phyloP scores from a whole-genome alignment of 2,329 filamentous ascomycete species.

The Ascochyta fabae region DNA sequence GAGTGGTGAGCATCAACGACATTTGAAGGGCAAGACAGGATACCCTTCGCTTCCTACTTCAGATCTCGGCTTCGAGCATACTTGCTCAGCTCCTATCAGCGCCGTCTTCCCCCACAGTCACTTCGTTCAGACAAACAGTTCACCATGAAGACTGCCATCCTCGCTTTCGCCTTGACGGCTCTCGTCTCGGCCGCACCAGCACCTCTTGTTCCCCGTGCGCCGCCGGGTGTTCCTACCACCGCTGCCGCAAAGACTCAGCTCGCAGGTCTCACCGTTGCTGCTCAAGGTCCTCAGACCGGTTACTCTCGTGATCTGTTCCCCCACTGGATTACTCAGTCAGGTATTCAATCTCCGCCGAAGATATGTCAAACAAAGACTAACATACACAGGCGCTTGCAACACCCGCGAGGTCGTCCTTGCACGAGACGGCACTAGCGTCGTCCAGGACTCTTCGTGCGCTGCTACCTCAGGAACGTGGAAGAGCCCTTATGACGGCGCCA shows the following conservation, averaged over 20 bases:
- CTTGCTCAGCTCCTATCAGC: background rate
- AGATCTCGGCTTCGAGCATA: background rate
- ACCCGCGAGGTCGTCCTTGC: conserved; percentile 75
- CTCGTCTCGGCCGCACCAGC: conserved; percentile 39
- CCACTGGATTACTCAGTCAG: conserved; percentile 68
- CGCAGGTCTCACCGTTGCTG: conserved; percentile 62
- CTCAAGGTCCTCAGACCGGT: conserved; percentile 59
- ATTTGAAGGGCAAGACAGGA: conserved; percentile 1
- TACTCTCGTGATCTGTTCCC: conserved; percentile 75
- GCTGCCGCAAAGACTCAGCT: conserved; percentile 65
- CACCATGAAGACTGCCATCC: conserved; percentile 42
- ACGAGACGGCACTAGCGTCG: conserved; percentile 73
- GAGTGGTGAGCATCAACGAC: conserved; percentile 16
- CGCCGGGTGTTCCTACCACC: conserved; percentile 68
- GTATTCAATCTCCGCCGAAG: background rate
- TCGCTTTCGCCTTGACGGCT: conserved; percentile 32
- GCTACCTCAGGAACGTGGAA: conserved; percentile 72
- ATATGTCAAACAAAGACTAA: background rate
- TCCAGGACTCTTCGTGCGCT: conserved; percentile 64
- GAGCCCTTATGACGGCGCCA: conserved; percentile 75
- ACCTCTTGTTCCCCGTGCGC: conserved; percentile 47
- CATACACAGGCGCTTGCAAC: conserved; percentile 62
- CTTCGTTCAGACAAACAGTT: background rate
- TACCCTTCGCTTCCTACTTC: background rate
- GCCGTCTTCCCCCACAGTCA: background rate